Conservation (phyloP, 1,284 basidiomycete genomes). For the Cryptococcus hybrid region DNA sequence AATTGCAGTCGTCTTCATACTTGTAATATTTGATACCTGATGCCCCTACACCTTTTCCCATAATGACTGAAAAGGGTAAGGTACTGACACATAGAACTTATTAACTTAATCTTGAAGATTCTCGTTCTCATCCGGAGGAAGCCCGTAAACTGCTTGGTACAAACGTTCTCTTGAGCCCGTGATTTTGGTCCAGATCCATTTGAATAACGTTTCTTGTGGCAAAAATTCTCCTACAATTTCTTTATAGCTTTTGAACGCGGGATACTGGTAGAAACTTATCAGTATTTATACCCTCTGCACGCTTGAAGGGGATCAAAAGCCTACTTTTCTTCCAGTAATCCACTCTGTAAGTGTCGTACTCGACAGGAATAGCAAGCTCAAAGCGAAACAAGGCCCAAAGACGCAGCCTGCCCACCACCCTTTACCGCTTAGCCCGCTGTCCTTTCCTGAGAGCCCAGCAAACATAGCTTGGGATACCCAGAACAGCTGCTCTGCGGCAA, state of each 20-base stretch:
- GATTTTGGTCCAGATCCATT: conserved; percentile 38
- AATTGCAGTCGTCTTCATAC: too few species aligned
- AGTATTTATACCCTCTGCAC: neutral
- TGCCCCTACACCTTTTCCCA: too few species aligned
- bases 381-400: conserved; percentile 32
- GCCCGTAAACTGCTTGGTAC: conserved; percentile 9
- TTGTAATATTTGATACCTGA: too few species aligned
- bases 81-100: too few species aligned
- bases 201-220: conserved; percentile 56
- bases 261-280: conserved; percentile 55
- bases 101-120: too few species aligned
- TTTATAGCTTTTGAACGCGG: conserved; percentile 70
- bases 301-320: conserved; percentile 4
- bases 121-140: too few species aligned
- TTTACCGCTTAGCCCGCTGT: conserved; percentile 22
- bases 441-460: conserved; percentile 26
- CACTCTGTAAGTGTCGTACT: conserved; percentile 77
- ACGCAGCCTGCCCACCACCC: conserved; percentile 28
- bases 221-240: conserved; percentile 79
- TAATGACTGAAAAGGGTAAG: too few species aligned
- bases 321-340: conserved; percentile 65
- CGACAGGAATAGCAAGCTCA: conserved; percentile 59
- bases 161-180: conserved; percentile 9
- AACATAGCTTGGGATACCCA: conserved; percentile 60
- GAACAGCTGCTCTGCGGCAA: conserved; percentile 81